A percentile compares a stretch with the other conserved stretches of the same genome.
Evolutionary conservation across 2,329 filamentous ascomycete species (phyloP).

Genomic region (Thielaviopsis punctulata): DNA sequence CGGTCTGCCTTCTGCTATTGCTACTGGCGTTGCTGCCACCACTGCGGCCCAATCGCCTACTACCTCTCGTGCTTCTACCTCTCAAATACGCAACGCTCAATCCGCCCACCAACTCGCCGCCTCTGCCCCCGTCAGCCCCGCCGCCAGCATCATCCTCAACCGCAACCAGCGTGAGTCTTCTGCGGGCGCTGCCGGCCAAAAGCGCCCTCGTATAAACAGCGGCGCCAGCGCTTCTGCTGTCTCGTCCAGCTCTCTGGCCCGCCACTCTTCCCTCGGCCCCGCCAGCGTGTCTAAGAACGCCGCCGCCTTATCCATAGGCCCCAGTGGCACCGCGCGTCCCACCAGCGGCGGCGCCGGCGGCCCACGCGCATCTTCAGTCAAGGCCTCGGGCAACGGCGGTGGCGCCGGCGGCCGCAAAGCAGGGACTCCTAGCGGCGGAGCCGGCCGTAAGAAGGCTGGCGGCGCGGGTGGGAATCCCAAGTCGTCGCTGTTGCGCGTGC

Average conservation of each 20-base stretch:
- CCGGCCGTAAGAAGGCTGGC: slow-evolving; percentile 30
- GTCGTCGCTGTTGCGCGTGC: slow-evolving; percentile 45
- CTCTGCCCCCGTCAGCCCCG: slow-evolving; percentile 43
- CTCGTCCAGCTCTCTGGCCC: slow-evolving; percentile 40
- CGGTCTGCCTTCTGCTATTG: not conserved
- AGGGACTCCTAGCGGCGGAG: slow-evolving; percentile 25
- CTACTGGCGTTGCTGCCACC: not conserved
- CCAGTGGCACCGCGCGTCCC: slow-evolving; percentile 26
- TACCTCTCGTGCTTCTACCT: slow-evolving; percentile 21
- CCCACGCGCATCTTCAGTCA: slow-evolving; percentile 32
- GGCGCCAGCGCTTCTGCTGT: slow-evolving; percentile 30
- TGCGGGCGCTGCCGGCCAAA: slow-evolving; percentile 30
- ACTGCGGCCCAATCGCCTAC: slow-evolving; percentile 21
- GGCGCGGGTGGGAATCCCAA: slow-evolving; percentile 25
- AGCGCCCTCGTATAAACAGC: slow-evolving; percentile 31
- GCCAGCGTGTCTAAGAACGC: slow-evolving; percentile 41
- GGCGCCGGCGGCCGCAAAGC: slow-evolving; percentile 26
- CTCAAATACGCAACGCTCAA: slow-evolving; percentile 33
- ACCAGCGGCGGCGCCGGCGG: slow-evolving; percentile 35
- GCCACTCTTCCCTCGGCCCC: slow-evolving; percentile 45
- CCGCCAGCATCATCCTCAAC: slow-evolving; percentile 41
- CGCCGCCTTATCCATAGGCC: slow-evolving; percentile 15
- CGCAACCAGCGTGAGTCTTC: slow-evolving; percentile 40
- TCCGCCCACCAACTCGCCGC: slow-evolving; percentile 30
- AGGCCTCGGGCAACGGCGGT: slow-evolving; percentile 23